A percentile compares a stretch with the other conserved stretches of the same genome.
Evolutionary conservation across 73 alveolate genomes (phyloP).

Genomic region (Tetrahymena borealis): DNA sequence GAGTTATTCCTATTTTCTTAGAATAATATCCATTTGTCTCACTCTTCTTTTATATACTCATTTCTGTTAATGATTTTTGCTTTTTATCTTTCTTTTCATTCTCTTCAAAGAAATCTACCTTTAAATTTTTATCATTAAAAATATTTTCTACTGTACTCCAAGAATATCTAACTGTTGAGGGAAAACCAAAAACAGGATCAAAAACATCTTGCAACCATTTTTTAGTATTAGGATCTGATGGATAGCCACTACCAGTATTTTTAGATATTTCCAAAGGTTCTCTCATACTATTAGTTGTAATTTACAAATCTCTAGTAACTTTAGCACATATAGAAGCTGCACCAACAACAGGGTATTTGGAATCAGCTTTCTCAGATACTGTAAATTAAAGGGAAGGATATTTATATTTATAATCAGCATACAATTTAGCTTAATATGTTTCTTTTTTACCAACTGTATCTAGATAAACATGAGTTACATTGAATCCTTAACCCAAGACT

Average conservation of each 20-base stretch:
- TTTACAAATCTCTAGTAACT: conserved; percentile 81
- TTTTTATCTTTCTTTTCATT: background rate
- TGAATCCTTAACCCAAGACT: conserved; percentile 54
- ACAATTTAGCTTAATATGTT: conserved; percentile 49
- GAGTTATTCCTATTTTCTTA: background rate
- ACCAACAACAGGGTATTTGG: conserved; percentile 80
- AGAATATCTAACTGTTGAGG: conserved; percentile 81
- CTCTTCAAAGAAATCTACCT: background rate
- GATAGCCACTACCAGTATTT: conserved; percentile 93
- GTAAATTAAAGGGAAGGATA: conserved; percentile 47
- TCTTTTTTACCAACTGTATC: conserved; percentile 97
- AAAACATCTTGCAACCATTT: conserved; percentile 73
- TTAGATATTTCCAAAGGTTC: conserved; percentile 31
- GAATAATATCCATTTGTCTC: background rate
- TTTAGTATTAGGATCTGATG: conserved; percentile 80
- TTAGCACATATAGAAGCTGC: conserved; percentile 96
- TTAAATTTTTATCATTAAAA: background rate
- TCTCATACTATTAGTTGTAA: background rate
- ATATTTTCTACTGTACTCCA: conserved; percentile 69
- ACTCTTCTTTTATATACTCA: background rate
- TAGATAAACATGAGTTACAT: conserved; percentile 58
- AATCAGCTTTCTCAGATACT: conserved; percentile 94
- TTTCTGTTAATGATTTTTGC: background rate
- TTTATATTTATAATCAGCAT: conserved; percentile 10
- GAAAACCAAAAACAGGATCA: conserved; percentile 88